Base-by-base conservation (phyloP, 768 basidiomycete genomes). In the Exsudoporus frostii region DNA sequence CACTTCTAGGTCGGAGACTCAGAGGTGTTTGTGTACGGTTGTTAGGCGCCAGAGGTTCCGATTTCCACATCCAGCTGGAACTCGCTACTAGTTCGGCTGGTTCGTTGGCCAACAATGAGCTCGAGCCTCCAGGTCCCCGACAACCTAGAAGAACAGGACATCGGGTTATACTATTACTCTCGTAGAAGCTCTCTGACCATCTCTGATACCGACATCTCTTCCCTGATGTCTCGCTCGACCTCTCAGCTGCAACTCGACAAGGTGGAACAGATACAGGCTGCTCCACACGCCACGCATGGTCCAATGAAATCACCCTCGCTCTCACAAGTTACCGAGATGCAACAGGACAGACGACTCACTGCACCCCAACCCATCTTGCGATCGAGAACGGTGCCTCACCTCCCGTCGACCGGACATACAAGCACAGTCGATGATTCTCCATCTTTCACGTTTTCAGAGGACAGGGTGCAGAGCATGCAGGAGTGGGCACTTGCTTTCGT, bases 401-500 rank as follows among this genome's bases (percentile, higher is more conserved):
- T 76, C 20, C 67, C 65, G 6, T 73, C 72, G 10, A 44, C 53
- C 19, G 71, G 58, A 47, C 61, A 65, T 22, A 63, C 65, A 36
- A 65, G 59, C 49, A 65, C 70, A 32, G 76, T 78, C 42, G 59
- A 74, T 1, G 76, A 77, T 44, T 53, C 74, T 5, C 64, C 73
- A 42, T 71, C 73, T 9, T 71, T 86, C 13, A 66, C 73, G 6
- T 75, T 88, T 36, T 73, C 82, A 19, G 60, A 67, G 3, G 76
- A 75, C 27, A 79, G 77, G 19, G 55, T 82, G 14, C 61, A 61
- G 27, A 79, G 72, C 48, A 74, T 92, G 65, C 75, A 78, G 24
- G 69, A 82, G 49, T 92, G 90, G 90, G 80, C 84, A 2, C 66
- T 87, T 50, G 76, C 84, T 15, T 76, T 91, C 44, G 82, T 78